Base-by-base conservation (phyloP, 495 filamentous ascomycete species). In the Podospora pseudocomata region DNA sequence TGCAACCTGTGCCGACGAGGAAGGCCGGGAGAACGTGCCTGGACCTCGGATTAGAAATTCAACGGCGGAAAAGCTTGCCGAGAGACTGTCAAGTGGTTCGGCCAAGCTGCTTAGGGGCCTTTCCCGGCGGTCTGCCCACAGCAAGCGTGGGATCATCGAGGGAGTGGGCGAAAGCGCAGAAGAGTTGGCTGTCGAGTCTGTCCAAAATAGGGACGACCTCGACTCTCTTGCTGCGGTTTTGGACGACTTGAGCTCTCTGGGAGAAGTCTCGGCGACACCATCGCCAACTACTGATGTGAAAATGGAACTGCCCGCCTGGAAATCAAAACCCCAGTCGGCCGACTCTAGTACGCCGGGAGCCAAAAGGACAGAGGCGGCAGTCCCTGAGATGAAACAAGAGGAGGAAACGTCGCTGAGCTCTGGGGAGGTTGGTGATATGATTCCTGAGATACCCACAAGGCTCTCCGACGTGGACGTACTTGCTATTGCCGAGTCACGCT, bases 1-100 rank as follows among this genome's bases (percentile, higher is more conserved):
- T 23, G 89, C 86, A 58, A 87, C 88, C 6, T 84, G 86, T 76
- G 86, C 85, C 13, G 89, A 88, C 67, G 83, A 83, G 54, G 80
- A 80, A 3, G 80, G 79, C 62, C 75, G 79, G n/a, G 68, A 64
- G 5, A 65, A 61, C 4, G 65, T 69, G 39, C 70, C 75, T 2
- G 64, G 60, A 57, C 15, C 39, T 3, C 64, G 9, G 54, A 19
- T 23, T 6, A 75, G 63, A 15, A 34, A 73, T 44, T 70, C 59
- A 63, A 73, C 70, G 39, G 69, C 69, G 44, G 70, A 73, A 4
- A 78, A 73, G 1, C 30, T 80, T 20, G 74, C 80, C 3, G 83
- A 82, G 53, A 79, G 81, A 64, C 68, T 85, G 4, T 88, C 88
- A 5, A 78, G 72, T 23, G 72, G 75, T 20, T 86, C 83, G 7